These are phyloP conservation scores for Kodamaea kakaduensis DNA, from an alignment of 805 yeast genomes.

Conservation along the genomic window DNA sequence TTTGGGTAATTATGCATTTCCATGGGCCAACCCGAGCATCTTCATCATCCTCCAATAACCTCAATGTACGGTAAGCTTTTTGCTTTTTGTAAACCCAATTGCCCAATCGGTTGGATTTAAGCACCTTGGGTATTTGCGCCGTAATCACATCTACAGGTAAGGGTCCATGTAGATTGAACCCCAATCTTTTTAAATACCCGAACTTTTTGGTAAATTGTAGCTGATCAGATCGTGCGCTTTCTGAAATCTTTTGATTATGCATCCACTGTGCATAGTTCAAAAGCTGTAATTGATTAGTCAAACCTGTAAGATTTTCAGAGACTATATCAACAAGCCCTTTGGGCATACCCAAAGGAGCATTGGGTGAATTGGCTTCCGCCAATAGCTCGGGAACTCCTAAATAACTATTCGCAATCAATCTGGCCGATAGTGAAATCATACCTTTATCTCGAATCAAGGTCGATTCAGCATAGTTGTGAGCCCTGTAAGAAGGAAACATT, in stretches of 20 bases:
- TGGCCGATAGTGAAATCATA: constrained; percentile 31
- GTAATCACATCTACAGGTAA: constrained; percentile 14
- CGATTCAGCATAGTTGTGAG: constrained; percentile 34
- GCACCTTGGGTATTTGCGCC: constrained; percentile 15
- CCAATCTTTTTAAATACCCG: constrained; percentile 27
- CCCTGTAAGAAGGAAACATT: constrained; percentile 33
- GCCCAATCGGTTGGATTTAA: constrained; percentile 13
- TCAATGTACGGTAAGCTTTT: constrained; percentile 25
- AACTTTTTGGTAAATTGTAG: constrained; percentile 14
- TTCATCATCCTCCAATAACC: constrained; percentile 14
- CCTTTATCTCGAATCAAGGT: constrained; percentile 36
- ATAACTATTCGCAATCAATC: constrained; percentile 30
- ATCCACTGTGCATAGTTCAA: constrained; percentile 24
- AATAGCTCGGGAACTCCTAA: constrained; percentile 17
- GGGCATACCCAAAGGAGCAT: constrained; percentile 26
- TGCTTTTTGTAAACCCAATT: constrained; percentile 15
- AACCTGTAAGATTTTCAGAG: constrained; percentile 19
- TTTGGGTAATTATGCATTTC: constrained; percentile 41
- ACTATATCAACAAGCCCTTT: constrained; percentile 20
- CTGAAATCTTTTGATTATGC: constrained; percentile 8
- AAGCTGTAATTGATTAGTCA: constrained; percentile 38
- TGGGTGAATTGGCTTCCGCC: constrained; percentile 7
- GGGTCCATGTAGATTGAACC: constrained; percentile 36
- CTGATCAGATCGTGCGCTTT: constrained; percentile 8
- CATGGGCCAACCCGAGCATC: constrained; percentile 10